Conservation (phyloP, 2,329 filamentous ascomycete species). For the Fusarium irregulare region DNA sequence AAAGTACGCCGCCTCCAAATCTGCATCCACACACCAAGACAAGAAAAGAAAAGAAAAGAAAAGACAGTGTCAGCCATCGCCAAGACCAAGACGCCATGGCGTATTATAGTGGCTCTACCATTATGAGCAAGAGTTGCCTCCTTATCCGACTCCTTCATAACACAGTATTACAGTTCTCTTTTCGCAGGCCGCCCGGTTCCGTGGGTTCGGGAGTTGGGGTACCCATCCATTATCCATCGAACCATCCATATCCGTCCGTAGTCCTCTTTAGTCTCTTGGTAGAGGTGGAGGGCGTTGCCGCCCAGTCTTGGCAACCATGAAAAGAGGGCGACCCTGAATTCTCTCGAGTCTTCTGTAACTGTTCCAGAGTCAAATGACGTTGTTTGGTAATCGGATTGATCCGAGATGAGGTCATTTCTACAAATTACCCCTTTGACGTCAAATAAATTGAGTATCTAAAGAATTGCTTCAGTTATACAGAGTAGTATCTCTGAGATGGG, state of each 20-base stretch:
- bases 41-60: neutral
- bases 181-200: conserved; percentile 25
- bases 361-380: conserved; percentile 8
- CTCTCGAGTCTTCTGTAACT: neutral
- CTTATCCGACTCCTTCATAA: neutral
- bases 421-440: neutral
- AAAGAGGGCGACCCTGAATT: conserved; percentile 33
- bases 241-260: neutral
- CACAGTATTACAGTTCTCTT: neutral
- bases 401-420: conserved; percentile 27
- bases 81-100: conserved; percentile 14
- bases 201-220: conserved; percentile 35
- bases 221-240: neutral
- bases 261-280: neutral
- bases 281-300: conserved; percentile 28
- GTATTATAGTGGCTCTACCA: neutral
- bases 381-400: neutral
- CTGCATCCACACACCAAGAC: conserved; percentile 17
- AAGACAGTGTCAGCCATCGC: neutral
- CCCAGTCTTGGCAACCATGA: conserved; percentile 39
- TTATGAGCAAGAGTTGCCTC: neutral
- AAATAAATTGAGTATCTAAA: neutral
- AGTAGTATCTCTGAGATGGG: neutral
- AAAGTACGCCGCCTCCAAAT: conserved; percentile 21
- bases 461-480: too few relatives aligned